Percentiles rank a stretch among this genome's conserved stretches.
Evolutionary conservation across 1,284 basidiomycete species (phyloP).

Genomic region (Ceratobasidium theobromae): DNA sequence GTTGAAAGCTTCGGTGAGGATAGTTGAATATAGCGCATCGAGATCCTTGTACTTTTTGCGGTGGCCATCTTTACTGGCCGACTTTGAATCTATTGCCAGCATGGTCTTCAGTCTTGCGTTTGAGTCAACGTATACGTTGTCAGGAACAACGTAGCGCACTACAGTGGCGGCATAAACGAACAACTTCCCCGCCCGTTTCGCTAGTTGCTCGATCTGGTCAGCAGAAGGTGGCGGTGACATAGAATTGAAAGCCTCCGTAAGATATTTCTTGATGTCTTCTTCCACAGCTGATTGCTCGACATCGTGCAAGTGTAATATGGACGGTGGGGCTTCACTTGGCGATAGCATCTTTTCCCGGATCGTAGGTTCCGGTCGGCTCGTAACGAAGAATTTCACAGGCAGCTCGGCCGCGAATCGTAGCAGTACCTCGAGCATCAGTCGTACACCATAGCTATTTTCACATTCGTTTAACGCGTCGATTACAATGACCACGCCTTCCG

Average conservation of each 20-base stretch:
- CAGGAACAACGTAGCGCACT: not conserved
- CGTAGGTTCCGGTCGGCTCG: slow-evolving; percentile 24
- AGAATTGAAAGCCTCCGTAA: not conserved
- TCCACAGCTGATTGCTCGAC: slow-evolving; percentile 23
- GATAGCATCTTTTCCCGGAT: not conserved
- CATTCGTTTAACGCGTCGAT: slow-evolving; percentile 32
- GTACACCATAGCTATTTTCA: not conserved
- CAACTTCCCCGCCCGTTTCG: not conserved
- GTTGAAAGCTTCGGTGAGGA: not conserved
- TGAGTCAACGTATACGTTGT: no score
- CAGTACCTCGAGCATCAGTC: not conserved
- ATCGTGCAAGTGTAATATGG: slow-evolving; percentile 10
- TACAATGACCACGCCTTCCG: slow-evolving; percentile 11
- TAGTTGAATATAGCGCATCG: not conserved
- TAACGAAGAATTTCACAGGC: slow-evolving; percentile 25
- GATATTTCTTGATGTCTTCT: slow-evolving; percentile 25
- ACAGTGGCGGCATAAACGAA: slow-evolving; percentile 1
- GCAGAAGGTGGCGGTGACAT: not conserved
- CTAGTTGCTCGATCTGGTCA: not conserved
- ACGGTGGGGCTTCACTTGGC: not conserved
- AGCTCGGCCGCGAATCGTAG: not conserved
- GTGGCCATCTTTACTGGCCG: not conserved
- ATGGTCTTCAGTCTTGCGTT: not conserved
- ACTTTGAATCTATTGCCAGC: not conserved
- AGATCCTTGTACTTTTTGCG: slow-evolving; percentile 8